Evolutionary conservation across 2,329 filamentous ascomycete genomes (phyloP), one percentile per base, ranked within the genome.

Genomic region (Ophiostoma tasmaniense): DNA sequence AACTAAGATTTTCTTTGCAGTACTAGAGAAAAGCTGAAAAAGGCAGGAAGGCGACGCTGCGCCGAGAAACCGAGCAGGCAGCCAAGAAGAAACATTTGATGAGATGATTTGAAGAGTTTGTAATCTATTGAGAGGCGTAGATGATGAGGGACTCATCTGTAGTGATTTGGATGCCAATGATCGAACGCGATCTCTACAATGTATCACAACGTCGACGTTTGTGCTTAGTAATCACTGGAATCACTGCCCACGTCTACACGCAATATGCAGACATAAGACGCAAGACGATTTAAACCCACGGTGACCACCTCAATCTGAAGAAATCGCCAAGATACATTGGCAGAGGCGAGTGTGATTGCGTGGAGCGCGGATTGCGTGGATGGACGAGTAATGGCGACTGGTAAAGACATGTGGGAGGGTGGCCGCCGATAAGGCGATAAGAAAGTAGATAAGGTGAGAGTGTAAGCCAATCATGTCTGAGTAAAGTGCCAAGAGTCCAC

Each of bases 321-420:
- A n/a, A 52, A 25, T 22, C 13, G 55, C 55, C 55, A 61, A 61
- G 61, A 66, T 33, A 14, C 39, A 30, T 67, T 64, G 71, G 22
- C 22, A 45, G 55, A 28, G 25, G 55, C 25, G 25, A 55, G 11
- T n/a, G 50, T 22, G 50, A 25, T 55, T 55, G 50, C n/a, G 50
- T 55, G 37, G 35, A 5, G 39, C n/a, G 59, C n/a, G n/a, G 33
- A 64, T 55, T 55, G 50, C 50, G 50, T 64, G 55, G 55, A 70
- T 66, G 59, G 66, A 28, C 71, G 62, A 72, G 65, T 72, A 52
- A 71, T 35, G 67, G 55, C 67, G 66, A 62, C 20, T 28, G 1
- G 33, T 50, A 17, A 6, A 35, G 64, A 45, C 71, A 72, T 71
- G 70, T 71, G 71, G 67, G 52, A 64, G 62, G 22, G 13, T 45